These are phyloP conservation scores for Botryotinia calthae DNA, from an alignment of 2,329 filamentous ascomycete species.

Conservation along the genomic window DNA sequence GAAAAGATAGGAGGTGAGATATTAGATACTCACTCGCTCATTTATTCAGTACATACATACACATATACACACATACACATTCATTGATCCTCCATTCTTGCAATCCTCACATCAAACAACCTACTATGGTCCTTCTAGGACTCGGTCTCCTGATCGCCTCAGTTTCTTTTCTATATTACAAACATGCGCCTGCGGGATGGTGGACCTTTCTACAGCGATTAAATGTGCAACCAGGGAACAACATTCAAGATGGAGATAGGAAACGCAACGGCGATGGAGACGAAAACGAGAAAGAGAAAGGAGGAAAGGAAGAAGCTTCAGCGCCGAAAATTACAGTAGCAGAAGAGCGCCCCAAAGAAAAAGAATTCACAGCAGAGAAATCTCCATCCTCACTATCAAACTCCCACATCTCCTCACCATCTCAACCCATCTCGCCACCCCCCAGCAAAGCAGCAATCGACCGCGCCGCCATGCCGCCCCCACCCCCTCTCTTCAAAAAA, in stretches of 20 bases:
- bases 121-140: slow-evolving; percentile 43
- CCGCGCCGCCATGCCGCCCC: slow-evolving; percentile 44
- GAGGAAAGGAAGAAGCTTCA: slow-evolving; percentile 18
- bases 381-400: neutral
- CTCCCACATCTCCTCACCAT: neutral
- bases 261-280: neutral
- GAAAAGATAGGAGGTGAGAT: neutral
- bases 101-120: neutral
- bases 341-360: neutral
- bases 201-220: slow-evolving; percentile 40
- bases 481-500: slow-evolving; percentile 35
- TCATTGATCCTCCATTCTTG: neutral
- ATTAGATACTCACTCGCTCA: neutral
- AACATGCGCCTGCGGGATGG: slow-evolving; percentile 51
- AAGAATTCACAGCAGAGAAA: neutral
- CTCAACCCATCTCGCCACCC: neutral
- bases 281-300: neutral
- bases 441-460: slow-evolving; percentile 33
- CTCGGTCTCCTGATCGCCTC: slow-evolving; percentile 62
- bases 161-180: slow-evolving; percentile 55
- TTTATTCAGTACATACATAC: neutral
- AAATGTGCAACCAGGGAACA: slow-evolving; percentile 19
- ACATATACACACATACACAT: neutral
- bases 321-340: slow-evolving; percentile 17
- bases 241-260: slow-evolving; percentile 8